Evolutionary conservation across 345 rosid species (phyloP).

Genomic region (Eucalyptus grandis): DNA sequence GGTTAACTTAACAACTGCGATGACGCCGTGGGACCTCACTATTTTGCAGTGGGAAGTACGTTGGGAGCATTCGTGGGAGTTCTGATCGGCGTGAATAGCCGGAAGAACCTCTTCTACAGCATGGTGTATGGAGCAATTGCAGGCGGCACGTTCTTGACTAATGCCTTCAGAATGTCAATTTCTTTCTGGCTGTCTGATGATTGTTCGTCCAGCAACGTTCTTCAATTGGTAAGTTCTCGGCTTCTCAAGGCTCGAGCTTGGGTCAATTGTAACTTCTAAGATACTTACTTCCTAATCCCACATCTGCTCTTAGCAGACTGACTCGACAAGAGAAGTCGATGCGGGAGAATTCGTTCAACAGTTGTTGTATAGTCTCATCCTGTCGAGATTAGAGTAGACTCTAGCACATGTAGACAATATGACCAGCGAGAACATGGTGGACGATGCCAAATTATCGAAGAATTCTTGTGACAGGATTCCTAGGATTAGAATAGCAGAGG

Average conservation of each 20-base stretch:
- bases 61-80: conserved; percentile 10
- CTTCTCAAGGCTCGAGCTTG: neutral
- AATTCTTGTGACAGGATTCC: neutral
- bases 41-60: conserved; percentile 7
- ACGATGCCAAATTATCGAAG: neutral
- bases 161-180: neutral
- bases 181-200: neutral
- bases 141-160: conserved; percentile 3
- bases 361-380: neutral
- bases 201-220: neutral
- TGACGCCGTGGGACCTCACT: neutral
- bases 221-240: neutral
- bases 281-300: neutral
- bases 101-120: conserved; percentile 6
- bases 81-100: conserved; percentile 4
- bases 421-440: neutral
- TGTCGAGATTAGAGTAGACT: neutral
- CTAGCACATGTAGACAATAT: neutral
- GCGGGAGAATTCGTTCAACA: conserved; percentile 15
- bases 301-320: conserved; percentile 30
- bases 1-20: neutral
- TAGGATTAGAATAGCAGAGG: conserved; percentile 1
- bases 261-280: neutral
- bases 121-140: conserved; percentile 6
- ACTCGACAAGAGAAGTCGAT: conserved; percentile 69